These are phyloP conservation scores for Alternaria conjuncta DNA, from an alignment of 2,329 filamentous ascomycete species.

Conservation along the genomic window DNA sequence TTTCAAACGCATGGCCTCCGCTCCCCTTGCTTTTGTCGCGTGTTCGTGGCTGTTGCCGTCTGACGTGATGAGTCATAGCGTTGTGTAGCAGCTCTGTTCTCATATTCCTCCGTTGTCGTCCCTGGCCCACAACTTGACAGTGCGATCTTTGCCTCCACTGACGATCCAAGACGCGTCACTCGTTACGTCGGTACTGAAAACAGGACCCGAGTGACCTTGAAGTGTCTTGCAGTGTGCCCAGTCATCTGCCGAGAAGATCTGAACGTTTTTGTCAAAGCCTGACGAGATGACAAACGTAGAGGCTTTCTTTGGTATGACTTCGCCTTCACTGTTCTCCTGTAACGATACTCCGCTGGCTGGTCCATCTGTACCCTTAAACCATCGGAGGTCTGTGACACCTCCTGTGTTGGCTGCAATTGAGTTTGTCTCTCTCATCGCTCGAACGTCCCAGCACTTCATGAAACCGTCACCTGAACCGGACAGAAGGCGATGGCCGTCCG, in stretches of 20 bases:
- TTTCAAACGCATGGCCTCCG: slow-evolving; percentile 8
- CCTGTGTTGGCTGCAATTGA: slow-evolving; percentile 90
- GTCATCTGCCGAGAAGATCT: slow-evolving; percentile 94
- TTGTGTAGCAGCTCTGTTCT: slow-evolving; percentile 8
- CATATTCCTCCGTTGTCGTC: slow-evolving; percentile 59
- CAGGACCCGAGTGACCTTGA: slow-evolving; percentile 88
- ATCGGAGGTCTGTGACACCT: slow-evolving; percentile 89
- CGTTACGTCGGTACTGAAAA: slow-evolving; percentile 88
- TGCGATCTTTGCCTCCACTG: slow-evolving; percentile 91
- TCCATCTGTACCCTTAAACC: slow-evolving; percentile 89
- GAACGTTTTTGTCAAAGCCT: slow-evolving; percentile 94
- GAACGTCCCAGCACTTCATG: slow-evolving; percentile 97
- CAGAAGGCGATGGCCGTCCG: slow-evolving; percentile 90
- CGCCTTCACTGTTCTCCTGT: slow-evolving; percentile 69
- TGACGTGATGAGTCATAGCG: neutral
- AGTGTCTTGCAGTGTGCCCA: slow-evolving; percentile 89
- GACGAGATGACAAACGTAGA: slow-evolving; percentile 90
- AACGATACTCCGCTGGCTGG: slow-evolving; percentile 67
- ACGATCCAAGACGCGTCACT: slow-evolving; percentile 89
- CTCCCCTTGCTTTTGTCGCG: neutral
- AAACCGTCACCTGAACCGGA: slow-evolving; percentile 93
- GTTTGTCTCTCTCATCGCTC: slow-evolving; percentile 82
- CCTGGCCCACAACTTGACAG: slow-evolving; percentile 93
- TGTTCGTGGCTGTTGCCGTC: neutral
- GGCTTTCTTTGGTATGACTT: slow-evolving; percentile 74